Evolutionary conservation across 306 rosid genomes (phyloP).

Genomic region (Cucurbita pepo): DNA sequence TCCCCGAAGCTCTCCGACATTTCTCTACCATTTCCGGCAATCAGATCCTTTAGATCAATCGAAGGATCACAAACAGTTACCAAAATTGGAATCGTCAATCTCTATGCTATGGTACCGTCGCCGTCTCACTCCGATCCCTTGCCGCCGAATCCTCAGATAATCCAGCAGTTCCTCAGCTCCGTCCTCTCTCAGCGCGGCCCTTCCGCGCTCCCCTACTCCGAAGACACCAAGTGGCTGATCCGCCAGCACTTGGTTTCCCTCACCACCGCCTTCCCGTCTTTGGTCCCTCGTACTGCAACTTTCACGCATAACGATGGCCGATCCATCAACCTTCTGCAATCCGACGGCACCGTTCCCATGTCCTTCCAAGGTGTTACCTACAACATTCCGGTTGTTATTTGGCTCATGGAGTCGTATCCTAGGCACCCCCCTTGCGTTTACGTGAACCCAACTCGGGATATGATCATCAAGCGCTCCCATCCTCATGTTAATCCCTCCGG

Average conservation of each 20-base stretch:
- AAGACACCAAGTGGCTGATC: constrained; percentile 80
- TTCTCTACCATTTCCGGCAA: neutral
- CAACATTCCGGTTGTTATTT: constrained; percentile 75
- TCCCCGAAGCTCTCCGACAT: neutral
- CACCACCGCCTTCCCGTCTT: constrained; percentile 40
- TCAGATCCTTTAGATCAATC: neutral
- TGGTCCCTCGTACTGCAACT: constrained; percentile 70
- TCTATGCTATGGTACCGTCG: constrained; percentile 28
- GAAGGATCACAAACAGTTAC: neutral
- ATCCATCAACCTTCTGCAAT: constrained; percentile 78
- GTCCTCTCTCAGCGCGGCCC: constrained; percentile 98
- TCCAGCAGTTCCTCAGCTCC: constrained; percentile 67
- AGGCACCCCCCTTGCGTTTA: constrained; percentile 77
- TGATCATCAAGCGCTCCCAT: constrained; percentile 87
- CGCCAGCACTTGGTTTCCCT: constrained; percentile 72
- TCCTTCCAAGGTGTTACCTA: constrained; percentile 55
- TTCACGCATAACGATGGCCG: constrained; percentile 96
- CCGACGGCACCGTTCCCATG: constrained; percentile 82
- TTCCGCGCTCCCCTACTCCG: constrained; percentile 66
- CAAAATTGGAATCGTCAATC: neutral
- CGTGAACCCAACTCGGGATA: constrained; percentile 86
- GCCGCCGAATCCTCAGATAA: constrained; percentile 28
- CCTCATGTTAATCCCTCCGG: constrained; percentile 73
- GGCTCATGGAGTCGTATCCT: constrained; percentile 94
- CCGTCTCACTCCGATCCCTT: constrained; percentile 15